Evolutionary conservation across 495 filamentous ascomycete genomes (phyloP).

Genomic region (Lepraria neglecta): DNA sequence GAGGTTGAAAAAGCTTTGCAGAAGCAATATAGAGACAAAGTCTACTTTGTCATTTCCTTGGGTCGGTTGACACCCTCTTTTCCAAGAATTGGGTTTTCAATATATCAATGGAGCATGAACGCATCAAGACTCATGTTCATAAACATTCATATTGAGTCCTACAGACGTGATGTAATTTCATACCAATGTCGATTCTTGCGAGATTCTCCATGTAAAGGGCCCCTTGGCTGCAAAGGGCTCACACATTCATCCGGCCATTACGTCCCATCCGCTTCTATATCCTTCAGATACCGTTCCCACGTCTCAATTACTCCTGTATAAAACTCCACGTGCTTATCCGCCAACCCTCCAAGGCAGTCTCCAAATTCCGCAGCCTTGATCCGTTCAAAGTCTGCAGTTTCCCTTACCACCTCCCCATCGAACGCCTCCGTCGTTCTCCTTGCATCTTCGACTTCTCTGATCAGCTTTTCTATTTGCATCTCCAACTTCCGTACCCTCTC

Average conservation of each 20-base stretch:
- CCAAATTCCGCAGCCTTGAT: conserved; percentile 94
- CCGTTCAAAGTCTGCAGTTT: conserved; percentile 88
- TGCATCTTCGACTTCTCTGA: conserved; percentile 78
- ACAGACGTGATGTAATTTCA: too few relatives aligned
- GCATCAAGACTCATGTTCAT: too few relatives aligned
- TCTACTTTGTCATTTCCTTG: too few relatives aligned
- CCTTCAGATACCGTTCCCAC: conserved; percentile 83
- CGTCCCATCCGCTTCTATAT: conserved; percentile 68
- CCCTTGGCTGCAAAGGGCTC: neutral
- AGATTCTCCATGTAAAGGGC: too few relatives aligned
- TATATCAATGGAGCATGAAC: too few relatives aligned
- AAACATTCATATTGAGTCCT: too few relatives aligned
- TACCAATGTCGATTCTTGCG: too few relatives aligned
- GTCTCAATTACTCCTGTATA: conserved; percentile 71
- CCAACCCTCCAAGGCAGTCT: conserved; percentile 72
- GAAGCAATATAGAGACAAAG: neutral
- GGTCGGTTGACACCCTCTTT: too few relatives aligned
- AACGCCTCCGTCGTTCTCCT: conserved; percentile 78
- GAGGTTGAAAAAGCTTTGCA: neutral
- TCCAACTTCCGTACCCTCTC: conserved; percentile 86
- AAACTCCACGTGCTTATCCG: conserved; percentile 81
- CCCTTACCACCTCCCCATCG: conserved; percentile 87
- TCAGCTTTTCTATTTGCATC: conserved; percentile 82
- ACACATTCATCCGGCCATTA: neutral
- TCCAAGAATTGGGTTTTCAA: too few relatives aligned